These are phyloP conservation scores for Pythium insidiosum DNA, from an alignment of 352 stramenopile genomes.

Conservation along the genomic window DNA sequence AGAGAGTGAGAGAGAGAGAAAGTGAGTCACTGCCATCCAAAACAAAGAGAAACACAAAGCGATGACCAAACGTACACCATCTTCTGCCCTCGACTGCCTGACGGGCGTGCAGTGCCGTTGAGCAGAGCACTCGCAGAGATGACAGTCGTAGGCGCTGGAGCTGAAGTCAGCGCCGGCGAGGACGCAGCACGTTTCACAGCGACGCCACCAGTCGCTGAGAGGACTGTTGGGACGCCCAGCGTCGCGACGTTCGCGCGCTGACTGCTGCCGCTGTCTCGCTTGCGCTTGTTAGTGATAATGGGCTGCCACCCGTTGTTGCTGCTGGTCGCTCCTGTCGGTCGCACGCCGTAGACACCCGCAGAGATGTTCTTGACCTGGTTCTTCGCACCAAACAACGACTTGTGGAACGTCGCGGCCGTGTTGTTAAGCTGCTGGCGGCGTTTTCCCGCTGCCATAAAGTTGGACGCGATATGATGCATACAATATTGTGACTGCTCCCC, in stretches of 20 bases:
- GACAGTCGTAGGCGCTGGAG: too few relatives aligned
- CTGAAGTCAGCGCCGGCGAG: too few relatives aligned
- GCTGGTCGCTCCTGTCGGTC: conserved; percentile 1
- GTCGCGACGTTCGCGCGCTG: conserved; percentile 6
- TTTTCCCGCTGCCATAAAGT: conserved; percentile 64
- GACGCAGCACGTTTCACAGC: conserved; percentile 20
- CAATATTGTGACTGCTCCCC: conserved; percentile 51
- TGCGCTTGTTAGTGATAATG: conserved; percentile 40
- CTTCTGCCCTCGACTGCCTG: conserved; percentile 32
- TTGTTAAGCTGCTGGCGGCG: conserved; percentile 75
- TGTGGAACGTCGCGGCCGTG: conserved; percentile 50
- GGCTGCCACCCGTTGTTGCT: conserved; percentile 21
- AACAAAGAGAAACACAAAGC: too few relatives aligned
- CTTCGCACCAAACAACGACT: conserved; percentile 43
- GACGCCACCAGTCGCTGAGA: conserved; percentile 39
- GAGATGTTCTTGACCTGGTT: conserved; percentile 70
- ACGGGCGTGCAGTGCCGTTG: background rate
- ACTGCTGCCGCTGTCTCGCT: too few relatives aligned
- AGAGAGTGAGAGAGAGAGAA: too few relatives aligned
- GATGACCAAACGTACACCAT: conserved; percentile 61
- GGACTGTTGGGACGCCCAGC: conserved; percentile 34
- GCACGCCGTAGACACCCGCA: conserved; percentile 57
- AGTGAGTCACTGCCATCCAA: too few relatives aligned
- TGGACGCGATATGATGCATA: conserved; percentile 64
- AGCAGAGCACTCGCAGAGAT: too few relatives aligned